A percentile compares a stretch with the other conserved stretches of the same genome.
phyloP scores from a whole-genome alignment of 768 basidiomycete species.

The Mycena capillaripes region DNA sequence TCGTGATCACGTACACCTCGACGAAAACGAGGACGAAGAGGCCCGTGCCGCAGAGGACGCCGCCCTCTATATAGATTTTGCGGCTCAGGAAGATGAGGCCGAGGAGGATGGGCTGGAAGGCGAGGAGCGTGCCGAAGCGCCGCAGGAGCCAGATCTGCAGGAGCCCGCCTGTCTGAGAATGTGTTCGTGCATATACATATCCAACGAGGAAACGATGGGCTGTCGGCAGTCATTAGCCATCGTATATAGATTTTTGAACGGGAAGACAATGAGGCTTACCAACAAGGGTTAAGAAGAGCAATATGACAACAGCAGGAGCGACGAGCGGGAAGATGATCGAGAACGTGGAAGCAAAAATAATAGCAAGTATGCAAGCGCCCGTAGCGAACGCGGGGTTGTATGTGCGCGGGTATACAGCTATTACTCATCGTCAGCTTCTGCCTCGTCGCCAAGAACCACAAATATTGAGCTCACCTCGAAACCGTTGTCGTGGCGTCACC shows the following conservation, averaged over 20 bases:
- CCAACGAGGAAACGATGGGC: constrained; percentile 87
- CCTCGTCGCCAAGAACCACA: not conserved
- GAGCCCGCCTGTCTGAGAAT: constrained; percentile 82
- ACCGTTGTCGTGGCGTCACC: constrained; percentile 83
- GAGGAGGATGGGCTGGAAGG: constrained; percentile 80
- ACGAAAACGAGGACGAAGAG: constrained; percentile 68
- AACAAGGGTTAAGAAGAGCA: constrained; percentile 76
- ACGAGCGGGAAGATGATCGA: constrained; percentile 83
- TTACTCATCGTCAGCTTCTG: not conserved
- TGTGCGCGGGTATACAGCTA: constrained; percentile 78
- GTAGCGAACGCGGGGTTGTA: constrained; percentile 80
- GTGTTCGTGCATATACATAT: constrained; percentile 81
- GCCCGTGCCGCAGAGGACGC: constrained; percentile 70
- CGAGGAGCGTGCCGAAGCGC: constrained; percentile 77
- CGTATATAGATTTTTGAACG: not conserved
- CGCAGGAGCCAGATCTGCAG: constrained; percentile 83
- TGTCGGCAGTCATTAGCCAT: constrained; percentile 40
- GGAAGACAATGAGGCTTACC: constrained; percentile 55
- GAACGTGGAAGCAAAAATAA: constrained; percentile 82
- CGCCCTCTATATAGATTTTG: constrained; percentile 79
- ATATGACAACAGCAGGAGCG: constrained; percentile 75
- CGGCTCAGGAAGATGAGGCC: constrained; percentile 81
- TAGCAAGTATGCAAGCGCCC: constrained; percentile 74
- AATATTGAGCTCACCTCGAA: constrained; percentile 68
- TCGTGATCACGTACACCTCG: constrained; percentile 68